phyloP scores from a whole-genome alignment of 345 rosid genomes.

The Arabidopsis arenosa region DNA sequence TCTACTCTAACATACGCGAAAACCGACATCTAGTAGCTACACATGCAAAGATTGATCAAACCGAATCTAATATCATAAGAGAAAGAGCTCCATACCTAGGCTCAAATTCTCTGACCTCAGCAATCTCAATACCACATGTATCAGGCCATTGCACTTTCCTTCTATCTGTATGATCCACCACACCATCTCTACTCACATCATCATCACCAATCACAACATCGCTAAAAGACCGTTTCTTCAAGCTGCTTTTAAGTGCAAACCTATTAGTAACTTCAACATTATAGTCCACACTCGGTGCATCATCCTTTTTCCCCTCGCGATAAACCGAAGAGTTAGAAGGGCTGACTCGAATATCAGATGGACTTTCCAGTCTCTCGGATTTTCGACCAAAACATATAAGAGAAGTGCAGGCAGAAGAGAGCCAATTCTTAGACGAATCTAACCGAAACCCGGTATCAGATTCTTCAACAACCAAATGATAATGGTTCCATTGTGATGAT shows the following conservation, averaged over 20 bases:
- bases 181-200: constrained; percentile 52
- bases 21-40: constrained; percentile 16
- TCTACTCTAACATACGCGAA: not conserved
- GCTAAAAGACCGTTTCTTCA: constrained; percentile 66
- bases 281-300: constrained; percentile 36
- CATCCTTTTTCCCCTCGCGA: constrained; percentile 48
- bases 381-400: constrained; percentile 88
- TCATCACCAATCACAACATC: constrained; percentile 51
- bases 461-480: constrained; percentile 94
- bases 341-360: constrained; percentile 73
- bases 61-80: not conserved
- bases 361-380: constrained; percentile 66
- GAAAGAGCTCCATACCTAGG: constrained; percentile 70
- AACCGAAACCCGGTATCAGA: constrained; percentile 77
- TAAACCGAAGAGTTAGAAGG: constrained; percentile 51
- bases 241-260: constrained; percentile 71
- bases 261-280: constrained; percentile 52
- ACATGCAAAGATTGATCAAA: not conserved
- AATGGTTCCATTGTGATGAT: constrained; percentile 86
- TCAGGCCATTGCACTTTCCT: constrained; percentile 98
- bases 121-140: constrained; percentile 83
- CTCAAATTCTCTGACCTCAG: constrained; percentile 89
- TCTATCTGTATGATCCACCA: constrained; percentile 57
- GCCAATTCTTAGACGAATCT: constrained; percentile 79
- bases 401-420: constrained; percentile 80